Conservation (phyloP, 495 filamentous ascomycete species). For the Achaetomiella virescens region DNA sequence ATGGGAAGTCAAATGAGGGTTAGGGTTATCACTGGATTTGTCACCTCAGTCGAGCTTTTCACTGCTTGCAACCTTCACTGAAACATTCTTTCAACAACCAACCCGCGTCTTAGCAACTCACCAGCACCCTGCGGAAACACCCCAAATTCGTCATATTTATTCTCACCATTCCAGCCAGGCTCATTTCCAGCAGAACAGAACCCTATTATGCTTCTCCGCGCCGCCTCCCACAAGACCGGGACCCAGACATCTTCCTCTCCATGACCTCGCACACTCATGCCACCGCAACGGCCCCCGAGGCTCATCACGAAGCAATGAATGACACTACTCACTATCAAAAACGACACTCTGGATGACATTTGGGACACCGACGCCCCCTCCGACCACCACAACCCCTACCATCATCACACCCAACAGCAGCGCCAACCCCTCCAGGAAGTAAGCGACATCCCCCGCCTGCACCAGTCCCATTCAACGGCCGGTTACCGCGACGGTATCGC, state of each 20-base stretch:
- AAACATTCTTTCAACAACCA: neutral
- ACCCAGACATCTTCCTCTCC: conserved; percentile 20
- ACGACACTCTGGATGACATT: conserved; percentile 23
- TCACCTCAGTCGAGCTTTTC: neutral
- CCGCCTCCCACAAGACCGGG: conserved; percentile 7
- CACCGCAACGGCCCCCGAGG: neutral
- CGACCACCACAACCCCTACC: neutral
- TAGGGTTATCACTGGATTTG: neutral
- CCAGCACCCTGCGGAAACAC: neutral
- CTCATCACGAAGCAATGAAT: neutral
- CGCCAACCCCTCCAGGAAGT: conserved; percentile 33
- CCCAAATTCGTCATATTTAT: neutral
- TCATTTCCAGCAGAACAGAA: neutral
- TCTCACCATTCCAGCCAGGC: neutral
- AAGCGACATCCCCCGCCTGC: conserved; percentile 64
- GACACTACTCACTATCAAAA: neutral
- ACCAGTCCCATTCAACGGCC: conserved; percentile 68
- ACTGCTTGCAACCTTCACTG: neutral
- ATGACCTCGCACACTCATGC: conserved; percentile 14
- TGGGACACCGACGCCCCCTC: conserved; percentile 17
- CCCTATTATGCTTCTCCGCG: conserved; percentile 20
- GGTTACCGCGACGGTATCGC: conserved; percentile 88
- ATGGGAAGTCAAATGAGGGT: neutral
- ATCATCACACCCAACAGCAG: neutral
- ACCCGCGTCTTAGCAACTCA: neutral